A percentile compares a stretch with the other conserved stretches of the same genome.
phyloP scores from a whole-genome alignment of 805 yeast species.

The Ogataea trehalophila region DNA sequence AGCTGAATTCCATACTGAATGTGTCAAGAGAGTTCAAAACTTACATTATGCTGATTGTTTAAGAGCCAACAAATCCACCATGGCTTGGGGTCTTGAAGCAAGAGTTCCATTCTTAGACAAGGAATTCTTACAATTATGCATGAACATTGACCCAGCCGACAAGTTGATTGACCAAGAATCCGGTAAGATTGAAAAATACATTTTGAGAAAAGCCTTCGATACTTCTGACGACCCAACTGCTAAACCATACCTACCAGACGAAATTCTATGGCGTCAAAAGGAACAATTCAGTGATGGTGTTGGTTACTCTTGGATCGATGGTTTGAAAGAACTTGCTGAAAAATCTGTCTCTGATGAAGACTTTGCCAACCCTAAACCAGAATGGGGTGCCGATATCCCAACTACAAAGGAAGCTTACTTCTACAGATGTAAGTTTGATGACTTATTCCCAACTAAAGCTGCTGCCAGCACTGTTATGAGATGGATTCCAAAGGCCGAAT shows the following conservation, averaged over 20 bases:
- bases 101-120: constrained; percentile 98
- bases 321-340: constrained; percentile 93
- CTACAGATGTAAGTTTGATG: constrained; percentile 97
- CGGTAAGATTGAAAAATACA: constrained; percentile 90
- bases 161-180: constrained; percentile 71
- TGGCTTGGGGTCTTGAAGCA: constrained; percentile 99
- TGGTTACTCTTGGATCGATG: constrained; percentile 99
- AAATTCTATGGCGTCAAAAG: constrained; percentile 98
- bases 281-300: constrained; percentile 99
- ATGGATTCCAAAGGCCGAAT: constrained; percentile 99
- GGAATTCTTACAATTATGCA: constrained; percentile 82
- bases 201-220: constrained; percentile 96
- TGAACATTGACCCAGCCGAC: constrained; percentile 93
- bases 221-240: constrained; percentile 74
- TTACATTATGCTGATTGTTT: constrained; percentile 94
- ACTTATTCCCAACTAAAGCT: constrained; percentile 82
- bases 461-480: constrained; percentile 97
- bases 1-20: constrained; percentile 89
- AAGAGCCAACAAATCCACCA: constrained; percentile 98
- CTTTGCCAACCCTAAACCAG: constrained; percentile 83
- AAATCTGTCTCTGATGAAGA: constrained; percentile 82
- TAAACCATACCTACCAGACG: constrained; percentile 90
- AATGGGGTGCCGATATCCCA: constrained; percentile 95
- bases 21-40: constrained; percentile 95
- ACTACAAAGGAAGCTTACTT: constrained; percentile 98